These are phyloP conservation scores for Stephanodiscus triporus DNA, from an alignment of 108 stramenopile species.

Conservation along the genomic window DNA sequence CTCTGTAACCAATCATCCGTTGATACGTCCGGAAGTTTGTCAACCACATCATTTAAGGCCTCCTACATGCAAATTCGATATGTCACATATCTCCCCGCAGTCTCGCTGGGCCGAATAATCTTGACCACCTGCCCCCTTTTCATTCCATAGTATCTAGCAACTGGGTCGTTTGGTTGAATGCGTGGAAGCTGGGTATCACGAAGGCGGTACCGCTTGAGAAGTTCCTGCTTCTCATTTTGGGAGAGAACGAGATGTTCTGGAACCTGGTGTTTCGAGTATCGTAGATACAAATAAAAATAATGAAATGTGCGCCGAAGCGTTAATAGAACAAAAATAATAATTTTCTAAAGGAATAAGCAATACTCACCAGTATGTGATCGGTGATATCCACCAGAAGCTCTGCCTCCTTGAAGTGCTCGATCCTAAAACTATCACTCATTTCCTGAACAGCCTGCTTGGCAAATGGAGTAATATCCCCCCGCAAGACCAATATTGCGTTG, in stretches of 20 bases:
- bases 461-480: slow-evolving; percentile 92
- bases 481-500: slow-evolving; percentile 90
- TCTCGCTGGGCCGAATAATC: slow-evolving; percentile 98
- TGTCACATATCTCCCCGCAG: slow-evolving; percentile 99
- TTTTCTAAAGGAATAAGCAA: slow-evolving; percentile 14
- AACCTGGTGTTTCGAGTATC: slow-evolving; percentile 51
- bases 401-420: slow-evolving; percentile 98
- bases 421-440: slow-evolving; percentile 82
- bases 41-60: not conserved
- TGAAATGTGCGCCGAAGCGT: not conserved
- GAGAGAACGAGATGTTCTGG: slow-evolving; percentile 93
- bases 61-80: slow-evolving; percentile 96
- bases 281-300: not conserved
- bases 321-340: not conserved
- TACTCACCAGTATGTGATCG: slow-evolving; percentile 88
- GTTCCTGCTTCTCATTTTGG: slow-evolving; percentile 91
- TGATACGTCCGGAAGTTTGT: not conserved
- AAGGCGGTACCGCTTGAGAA: slow-evolving; percentile 95
- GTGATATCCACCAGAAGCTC: slow-evolving; percentile 99
- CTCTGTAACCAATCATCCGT: not conserved
- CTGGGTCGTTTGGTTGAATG: slow-evolving; percentile 98
- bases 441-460: slow-evolving; percentile 93
- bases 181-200: slow-evolving; percentile 98
- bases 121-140: slow-evolving; percentile 97
- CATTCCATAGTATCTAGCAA: slow-evolving; percentile 98